These are phyloP conservation scores for Quercus agrifolia DNA, from an alignment of 306 rosid genomes.

Conservation along the genomic window DNA sequence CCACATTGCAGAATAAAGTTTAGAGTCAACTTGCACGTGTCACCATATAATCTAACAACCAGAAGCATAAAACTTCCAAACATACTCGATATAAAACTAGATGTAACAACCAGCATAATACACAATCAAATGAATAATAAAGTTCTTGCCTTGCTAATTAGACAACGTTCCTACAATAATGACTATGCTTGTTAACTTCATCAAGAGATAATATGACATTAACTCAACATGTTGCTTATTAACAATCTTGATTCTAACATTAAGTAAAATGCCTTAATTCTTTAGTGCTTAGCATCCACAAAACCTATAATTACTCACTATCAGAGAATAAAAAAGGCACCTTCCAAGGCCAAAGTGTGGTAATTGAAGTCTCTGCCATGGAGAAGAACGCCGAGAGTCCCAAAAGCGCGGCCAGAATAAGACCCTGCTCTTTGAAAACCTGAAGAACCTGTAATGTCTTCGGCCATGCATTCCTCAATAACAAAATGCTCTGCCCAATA, in stretches of 20 bases:
- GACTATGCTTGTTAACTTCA: neutral
- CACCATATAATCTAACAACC: neutral
- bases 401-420: constrained; percentile 75
- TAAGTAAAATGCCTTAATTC: neutral
- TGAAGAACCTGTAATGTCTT: constrained; percentile 62
- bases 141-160: neutral
- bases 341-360: constrained; percentile 99
- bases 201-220: neutral
- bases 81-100: too few species aligned
- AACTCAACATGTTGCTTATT: neutral
- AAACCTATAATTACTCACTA: neutral
- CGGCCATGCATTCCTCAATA: constrained; percentile 82
- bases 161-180: neutral
- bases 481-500: constrained; percentile 61
- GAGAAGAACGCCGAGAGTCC: constrained; percentile 98
- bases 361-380: constrained; percentile 98
- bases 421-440: constrained; percentile 89
- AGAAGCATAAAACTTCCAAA: neutral
- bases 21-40: neutral
- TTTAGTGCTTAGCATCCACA: neutral
- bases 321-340: constrained; percentile 24
- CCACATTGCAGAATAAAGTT: neutral
- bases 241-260: neutral
- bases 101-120: neutral
- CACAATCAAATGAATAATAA: neutral